Evolutionary conservation across 148 eudicot species (phyloP).

Genomic region (Salicornia ramosissima): DNA sequence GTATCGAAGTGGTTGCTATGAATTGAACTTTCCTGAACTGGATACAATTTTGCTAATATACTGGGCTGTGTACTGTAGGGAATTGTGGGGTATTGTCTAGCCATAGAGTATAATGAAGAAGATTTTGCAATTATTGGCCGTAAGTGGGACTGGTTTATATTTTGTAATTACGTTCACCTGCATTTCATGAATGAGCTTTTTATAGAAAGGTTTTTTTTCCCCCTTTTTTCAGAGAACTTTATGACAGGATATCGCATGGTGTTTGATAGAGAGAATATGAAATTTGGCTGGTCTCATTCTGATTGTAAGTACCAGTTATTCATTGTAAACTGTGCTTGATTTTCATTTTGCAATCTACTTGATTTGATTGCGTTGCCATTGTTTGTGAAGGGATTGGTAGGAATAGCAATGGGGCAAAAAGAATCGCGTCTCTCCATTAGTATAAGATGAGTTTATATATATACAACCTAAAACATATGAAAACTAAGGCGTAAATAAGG

Average conservation of each 20-base stretch:
- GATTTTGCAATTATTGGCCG: slow-evolving; percentile 76
- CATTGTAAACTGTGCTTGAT: not conserved
- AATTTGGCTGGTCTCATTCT: slow-evolving; percentile 82
- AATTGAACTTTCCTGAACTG: not conserved
- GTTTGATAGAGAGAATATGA: slow-evolving; percentile 86
- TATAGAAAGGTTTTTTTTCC: slow-evolving; percentile 9
- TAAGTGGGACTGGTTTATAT: slow-evolving; percentile 32
- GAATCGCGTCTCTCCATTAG: too few species aligned
- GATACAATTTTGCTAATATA: not conserved
- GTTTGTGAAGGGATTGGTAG: not conserved
- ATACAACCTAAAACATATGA: too few species aligned
- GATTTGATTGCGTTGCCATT: not conserved
- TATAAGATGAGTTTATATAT: too few species aligned
- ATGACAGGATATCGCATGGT: slow-evolving; percentile 87
- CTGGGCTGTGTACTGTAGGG: slow-evolving; percentile 41
- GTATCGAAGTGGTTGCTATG: not conserved
- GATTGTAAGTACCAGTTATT: slow-evolving; percentile 77
- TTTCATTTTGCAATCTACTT: not conserved
- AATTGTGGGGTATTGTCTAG: slow-evolving; percentile 68
- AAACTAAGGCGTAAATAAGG: too few species aligned
- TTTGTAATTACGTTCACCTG: not conserved
- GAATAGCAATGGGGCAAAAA: too few species aligned
- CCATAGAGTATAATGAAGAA: slow-evolving; percentile 48
- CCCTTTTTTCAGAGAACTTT: slow-evolving; percentile 97
- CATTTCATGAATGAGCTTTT: not conserved